These are phyloP conservation scores for Phytopythium ostracodes DNA, from an alignment of 352 stramenopile species.

Conservation along the genomic window DNA sequence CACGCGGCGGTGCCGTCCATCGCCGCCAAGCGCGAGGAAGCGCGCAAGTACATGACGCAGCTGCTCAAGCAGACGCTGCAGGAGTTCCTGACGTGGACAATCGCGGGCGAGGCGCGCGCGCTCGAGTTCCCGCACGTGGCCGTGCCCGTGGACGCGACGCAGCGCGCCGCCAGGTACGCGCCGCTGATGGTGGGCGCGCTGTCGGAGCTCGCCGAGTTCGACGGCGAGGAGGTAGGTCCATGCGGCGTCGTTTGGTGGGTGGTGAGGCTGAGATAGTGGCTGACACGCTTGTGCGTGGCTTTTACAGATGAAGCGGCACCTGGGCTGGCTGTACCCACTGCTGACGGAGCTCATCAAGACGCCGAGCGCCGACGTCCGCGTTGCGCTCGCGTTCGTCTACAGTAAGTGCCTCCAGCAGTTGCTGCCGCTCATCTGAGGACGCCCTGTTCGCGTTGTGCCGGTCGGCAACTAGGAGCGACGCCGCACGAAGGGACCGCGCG, in stretches of 20 bases:
- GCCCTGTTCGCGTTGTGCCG: background rate
- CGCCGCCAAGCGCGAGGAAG: conserved; percentile 42
- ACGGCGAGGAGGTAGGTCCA: conserved; percentile 43
- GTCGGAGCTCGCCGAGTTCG: conserved; percentile 41
- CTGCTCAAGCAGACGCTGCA: conserved; percentile 58
- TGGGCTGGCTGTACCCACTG: conserved; percentile 78
- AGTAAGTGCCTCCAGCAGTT: conserved; percentile 55
- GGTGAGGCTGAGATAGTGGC: conserved; percentile 8
- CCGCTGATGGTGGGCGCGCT: conserved; percentile 52
- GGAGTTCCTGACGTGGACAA: conserved; percentile 71
- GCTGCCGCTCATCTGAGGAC: conserved; percentile 31
- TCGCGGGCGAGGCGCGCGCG: conserved; percentile 3
- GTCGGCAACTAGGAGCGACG: too few relatives aligned
- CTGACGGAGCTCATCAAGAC: conserved; percentile 73
- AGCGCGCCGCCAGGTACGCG: conserved; percentile 52
- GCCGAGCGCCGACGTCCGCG: conserved; percentile 55
- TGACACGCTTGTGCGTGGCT: background rate
- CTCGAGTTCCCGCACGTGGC: conserved; percentile 15
- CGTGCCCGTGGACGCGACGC: conserved; percentile 37
- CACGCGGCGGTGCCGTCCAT: conserved; percentile 14
- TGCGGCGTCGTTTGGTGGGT: background rate
- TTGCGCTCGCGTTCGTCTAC: conserved; percentile 60
- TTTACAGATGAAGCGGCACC: conserved; percentile 51
- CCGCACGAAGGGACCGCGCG: too few relatives aligned
- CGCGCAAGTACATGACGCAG: conserved; percentile 57